Evolutionary conservation across 495 filamentous ascomycete genomes (phyloP), one percentile per base, ranked within the genome.

Genomic region (Aspergillus heteromorphus): DNA sequence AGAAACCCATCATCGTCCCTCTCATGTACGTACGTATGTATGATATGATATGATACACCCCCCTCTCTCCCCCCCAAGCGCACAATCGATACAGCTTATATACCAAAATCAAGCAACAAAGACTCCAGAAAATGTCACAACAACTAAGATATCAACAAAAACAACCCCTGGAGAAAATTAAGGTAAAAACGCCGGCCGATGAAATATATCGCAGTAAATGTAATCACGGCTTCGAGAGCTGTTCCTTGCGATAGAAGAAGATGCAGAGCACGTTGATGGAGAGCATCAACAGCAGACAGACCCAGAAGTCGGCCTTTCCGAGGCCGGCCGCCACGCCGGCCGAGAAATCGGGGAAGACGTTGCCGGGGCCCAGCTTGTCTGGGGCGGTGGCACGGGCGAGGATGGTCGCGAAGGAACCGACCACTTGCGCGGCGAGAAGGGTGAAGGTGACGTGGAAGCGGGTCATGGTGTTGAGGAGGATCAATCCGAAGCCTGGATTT

Each of bases 171-270:
- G n/a, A n/a, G n/a, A n/a, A n/a, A n/a, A n/a, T n/a, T 13, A 36
- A 31, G 16, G 19, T 13, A 50, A 36, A 19, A 45, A 45, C 42
- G 19, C 18, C 17, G 14, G 9, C 13, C 2, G 29, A 25, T 7
- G 10, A 29, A 29, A 27, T 25, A 14, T 5, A 29, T 2, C 36
- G 40, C 43, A n/a, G n/a, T n/a, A n/a, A n/a, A n/a, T n/a, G n/a
- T n/a, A 9, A 47, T 65, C 57, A 83, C 21, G 84, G 84, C 73
- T 87, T 87, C 27, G 73, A 73, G 40, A 87, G 75, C 64, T 87
- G 84, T 64, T 86, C 84, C 71, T 84, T 86, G 40, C 84, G 72
- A 73, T 86, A 87, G 70, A 85, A 86, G 59, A 79, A 85, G 50
- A 47, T 13, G 13, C 43, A 47, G 4, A 47, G 43, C 43, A 47